Base-by-base conservation (phyloP, 164 flowering plant genomes). In the Piper longum region DNA sequence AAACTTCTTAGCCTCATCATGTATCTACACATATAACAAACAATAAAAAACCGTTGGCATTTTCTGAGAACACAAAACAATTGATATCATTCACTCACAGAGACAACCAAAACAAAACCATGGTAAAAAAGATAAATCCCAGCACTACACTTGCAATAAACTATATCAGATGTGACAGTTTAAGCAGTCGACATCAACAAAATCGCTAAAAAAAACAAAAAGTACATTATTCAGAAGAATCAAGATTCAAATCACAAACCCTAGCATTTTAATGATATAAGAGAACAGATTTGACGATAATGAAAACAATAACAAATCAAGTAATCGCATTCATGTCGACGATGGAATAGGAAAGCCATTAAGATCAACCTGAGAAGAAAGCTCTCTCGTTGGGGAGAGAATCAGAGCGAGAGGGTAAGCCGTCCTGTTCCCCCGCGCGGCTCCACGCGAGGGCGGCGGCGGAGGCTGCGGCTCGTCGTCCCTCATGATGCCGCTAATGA, bases 1-100 rank as follows among this genome's bases (percentile, higher is more conserved):
- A 64, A 84, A 84, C 73, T 84, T 84, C 66, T 67, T 84, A 2
- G 82, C 85, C 73, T 84, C 89, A 16, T 84, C 85, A 36, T 82
- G 79, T 63, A 84, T 84, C 86, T 82, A 64, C 18, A 56, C 6
- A 63, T 42, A 7, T 13, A 62, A 16, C 26, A 6, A 39, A 42
- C 7, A 61, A 4, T 19, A 45, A 18, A 39, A 13, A 18, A 41
- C 4, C 16, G 4, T 2, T 59, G 16, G n/a, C 42, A 26, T 40
- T 18, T 19, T 6, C 5, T 12, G 8, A 4, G 43, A 59, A 59
- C 36, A 4, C 36, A 59, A 59, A 18, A 16, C 36, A 56, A 56
- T 19, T 56, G 59, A 17, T 7, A 17, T 16, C 17, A 56, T 14
- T 3, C 52, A 8, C 1, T 9, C 14, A 48, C 52, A 12, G 9